These are phyloP conservation scores for Colletotrichum sp. DNA, from an alignment of 2,329 filamentous ascomycete genomes.

Conservation along the genomic window DNA sequence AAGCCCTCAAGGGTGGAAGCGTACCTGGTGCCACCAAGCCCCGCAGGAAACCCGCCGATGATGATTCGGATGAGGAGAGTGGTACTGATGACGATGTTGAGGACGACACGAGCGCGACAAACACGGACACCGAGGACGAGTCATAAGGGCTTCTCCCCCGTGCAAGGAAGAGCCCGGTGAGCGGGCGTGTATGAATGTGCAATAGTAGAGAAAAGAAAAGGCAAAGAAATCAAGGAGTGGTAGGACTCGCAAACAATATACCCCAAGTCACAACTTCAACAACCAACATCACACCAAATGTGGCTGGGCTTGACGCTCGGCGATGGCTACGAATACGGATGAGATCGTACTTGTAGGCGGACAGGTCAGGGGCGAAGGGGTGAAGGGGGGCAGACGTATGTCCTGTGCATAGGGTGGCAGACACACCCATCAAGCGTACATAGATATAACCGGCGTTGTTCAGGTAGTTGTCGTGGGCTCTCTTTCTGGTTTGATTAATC, in stretches of 20 bases:
- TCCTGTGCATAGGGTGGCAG: not conserved
- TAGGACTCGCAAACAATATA: slow-evolving; percentile 11
- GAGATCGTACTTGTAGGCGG: not conserved
- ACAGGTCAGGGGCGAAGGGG: not conserved
- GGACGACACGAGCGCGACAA: slow-evolving; percentile 71
- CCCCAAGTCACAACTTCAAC: slow-evolving; percentile 12
- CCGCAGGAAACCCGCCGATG: slow-evolving; percentile 53
- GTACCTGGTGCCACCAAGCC: slow-evolving; percentile 60
- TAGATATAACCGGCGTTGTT: not conserved
- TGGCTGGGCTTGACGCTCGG: not conserved
- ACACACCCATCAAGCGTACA: not conserved
- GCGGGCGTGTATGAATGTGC: not conserved
- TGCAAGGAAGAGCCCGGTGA: not conserved
- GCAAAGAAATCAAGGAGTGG: not conserved
- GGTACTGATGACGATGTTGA: slow-evolving; percentile 79
- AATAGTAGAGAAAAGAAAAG: not conserved
- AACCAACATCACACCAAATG: not conserved
- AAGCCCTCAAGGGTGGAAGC: slow-evolving; percentile 76
- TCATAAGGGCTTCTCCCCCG: slow-evolving; percentile 36
- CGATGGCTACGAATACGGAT: not conserved
- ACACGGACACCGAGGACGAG: slow-evolving; percentile 71
- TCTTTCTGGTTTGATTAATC: not conserved
- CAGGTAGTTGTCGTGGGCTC: not conserved
- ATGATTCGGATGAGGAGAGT: slow-evolving; percentile 80
- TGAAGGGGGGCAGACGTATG: not conserved